Evolutionary conservation across 2,329 filamentous ascomycete species (phyloP).

Genomic region (Aspergillus terreus): DNA sequence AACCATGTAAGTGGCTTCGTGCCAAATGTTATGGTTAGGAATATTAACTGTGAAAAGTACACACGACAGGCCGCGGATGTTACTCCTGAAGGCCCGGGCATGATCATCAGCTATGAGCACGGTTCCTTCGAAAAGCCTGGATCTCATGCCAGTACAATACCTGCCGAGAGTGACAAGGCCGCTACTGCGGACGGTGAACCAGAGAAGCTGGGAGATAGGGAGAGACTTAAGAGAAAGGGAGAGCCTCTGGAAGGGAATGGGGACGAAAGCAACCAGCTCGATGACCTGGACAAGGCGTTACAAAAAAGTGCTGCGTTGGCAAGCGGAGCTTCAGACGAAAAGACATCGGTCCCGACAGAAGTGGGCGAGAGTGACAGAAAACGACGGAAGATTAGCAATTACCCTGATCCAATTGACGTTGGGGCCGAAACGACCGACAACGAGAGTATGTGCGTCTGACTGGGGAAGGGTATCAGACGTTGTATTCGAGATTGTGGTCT

Average conservation of each 20-base stretch:
- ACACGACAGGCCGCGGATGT: neutral
- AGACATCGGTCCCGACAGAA: constrained; percentile 4
- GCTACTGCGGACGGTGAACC: neutral
- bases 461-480: neutral
- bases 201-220: neutral
- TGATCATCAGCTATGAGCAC: neutral
- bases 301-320: neutral
- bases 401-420: constrained; percentile 26
- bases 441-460: constrained; percentile 7
- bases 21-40: neutral
- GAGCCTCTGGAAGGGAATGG: too few relatives aligned
- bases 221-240: neutral
- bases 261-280: too few relatives aligned
- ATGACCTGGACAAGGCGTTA: neutral
- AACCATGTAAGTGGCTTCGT: constrained; percentile 24
- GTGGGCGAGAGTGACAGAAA: constrained; percentile 20
- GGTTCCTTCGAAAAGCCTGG: neutral
- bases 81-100: neutral
- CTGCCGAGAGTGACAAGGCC: neutral
- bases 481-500: neutral
- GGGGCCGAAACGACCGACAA: constrained; percentile 20
- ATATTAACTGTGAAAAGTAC: constrained; percentile 7
- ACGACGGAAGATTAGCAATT: constrained; percentile 31
- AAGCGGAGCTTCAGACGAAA: neutral
- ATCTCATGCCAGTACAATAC: neutral